Conservation (phyloP, 768 basidiomycete species). For the Suillus americanus region DNA sequence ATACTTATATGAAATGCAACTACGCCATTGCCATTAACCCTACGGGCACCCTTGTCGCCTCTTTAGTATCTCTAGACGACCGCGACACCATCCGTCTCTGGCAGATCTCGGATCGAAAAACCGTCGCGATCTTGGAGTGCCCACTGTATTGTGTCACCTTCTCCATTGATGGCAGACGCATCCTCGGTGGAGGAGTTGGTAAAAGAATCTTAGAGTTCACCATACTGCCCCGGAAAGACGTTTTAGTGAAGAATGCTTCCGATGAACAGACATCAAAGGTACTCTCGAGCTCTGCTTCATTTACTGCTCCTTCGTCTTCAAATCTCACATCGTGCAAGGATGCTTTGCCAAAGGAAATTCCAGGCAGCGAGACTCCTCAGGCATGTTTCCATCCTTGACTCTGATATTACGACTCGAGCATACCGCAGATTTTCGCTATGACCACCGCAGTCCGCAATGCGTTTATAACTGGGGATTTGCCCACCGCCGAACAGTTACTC, state of each 20-base stretch:
- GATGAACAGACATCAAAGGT: neutral
- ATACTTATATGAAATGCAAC: neutral
- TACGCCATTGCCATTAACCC: neutral
- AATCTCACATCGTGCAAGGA: neutral
- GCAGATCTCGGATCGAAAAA: neutral
- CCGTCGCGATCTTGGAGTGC: neutral
- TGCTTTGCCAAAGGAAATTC: neutral
- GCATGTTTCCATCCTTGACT: no score
- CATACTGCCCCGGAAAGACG: neutral
- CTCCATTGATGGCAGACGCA: neutral
- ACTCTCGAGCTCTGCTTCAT: neutral
- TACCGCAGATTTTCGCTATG: neutral
- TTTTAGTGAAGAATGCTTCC: neutral
- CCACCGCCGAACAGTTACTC: neutral
- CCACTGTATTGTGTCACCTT: neutral
- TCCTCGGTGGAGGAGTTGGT: neutral
- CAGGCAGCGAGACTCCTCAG: no score
- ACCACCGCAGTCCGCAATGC: neutral
- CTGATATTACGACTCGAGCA: no score
- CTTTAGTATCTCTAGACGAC: neutral
- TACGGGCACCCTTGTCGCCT: neutral
- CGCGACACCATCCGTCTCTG: neutral
- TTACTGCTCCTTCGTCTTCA: neutral
- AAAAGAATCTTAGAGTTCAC: neutral
- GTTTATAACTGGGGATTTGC: neutral